Base-by-base conservation (phyloP, 495 filamentous ascomycete genomes). In the Jackrogersella multiformis region DNA sequence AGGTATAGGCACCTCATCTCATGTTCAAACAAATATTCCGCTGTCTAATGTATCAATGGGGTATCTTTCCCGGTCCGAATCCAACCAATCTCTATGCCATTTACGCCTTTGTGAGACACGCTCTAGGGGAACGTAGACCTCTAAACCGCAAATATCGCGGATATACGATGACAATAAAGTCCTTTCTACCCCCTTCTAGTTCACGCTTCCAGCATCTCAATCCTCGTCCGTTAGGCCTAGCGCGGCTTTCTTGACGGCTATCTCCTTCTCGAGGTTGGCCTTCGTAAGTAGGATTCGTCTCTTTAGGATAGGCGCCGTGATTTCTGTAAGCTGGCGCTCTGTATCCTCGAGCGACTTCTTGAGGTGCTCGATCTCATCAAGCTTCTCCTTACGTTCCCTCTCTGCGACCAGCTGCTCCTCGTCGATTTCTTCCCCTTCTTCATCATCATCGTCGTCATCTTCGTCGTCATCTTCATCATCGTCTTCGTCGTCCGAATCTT, bases 161-260 rank as follows among this genome's bases (percentile, higher is more conserved):
- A 13, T 26, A 5, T 12, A 8, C 13, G 8, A 13, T 9, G n/a
- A n/a, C 16, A 8, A 36, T 42, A 35, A 3, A 4, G 6, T 20
- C 9, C 9, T n/a, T n/a, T 44, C 36, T n/a, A 21, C 18, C 1
- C 13, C 0, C 38, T 4, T 8, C 12, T 41, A 44, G 4, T 15
- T 28, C 26, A 61, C 21, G n/a, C 12, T 28, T 9, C 24, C 0
- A 13, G 7, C 13, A 69, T 44, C 72, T 76, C 68, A 74, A 34
- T 84, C 81, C 18, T 85, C 82, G 1, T 76, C 80, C 10, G 70
- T 77, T 49, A 83, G 72, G 9, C 80, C 80, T 38, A 87, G 77
- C 4, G 82, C 77, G 5, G 80, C 79, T 74, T 79, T 81, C 78
- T 90, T 90, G 35, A 90, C 73, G 42, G 79, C 75, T 30, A 89